Conservation (phyloP, 2,329 filamentous ascomycete genomes). For the Phialemoniopsis sp. region DNA sequence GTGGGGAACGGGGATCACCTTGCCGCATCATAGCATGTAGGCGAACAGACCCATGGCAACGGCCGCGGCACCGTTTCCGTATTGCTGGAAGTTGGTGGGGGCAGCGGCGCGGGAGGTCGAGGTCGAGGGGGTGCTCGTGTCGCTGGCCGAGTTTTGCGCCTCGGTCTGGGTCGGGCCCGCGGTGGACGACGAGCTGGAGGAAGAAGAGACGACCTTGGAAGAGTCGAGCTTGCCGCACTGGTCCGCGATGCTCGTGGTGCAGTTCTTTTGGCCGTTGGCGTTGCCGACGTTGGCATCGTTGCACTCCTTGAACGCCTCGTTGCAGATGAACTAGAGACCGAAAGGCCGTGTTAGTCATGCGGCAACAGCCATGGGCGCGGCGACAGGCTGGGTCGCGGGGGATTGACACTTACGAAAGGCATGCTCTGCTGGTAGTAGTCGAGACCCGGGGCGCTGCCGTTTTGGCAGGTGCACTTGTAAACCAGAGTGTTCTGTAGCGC, state of each 20-base stretch:
- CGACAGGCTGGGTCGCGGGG: no score
- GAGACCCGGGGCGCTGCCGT: constrained; percentile 44
- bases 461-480: constrained; percentile 46
- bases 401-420: constrained; percentile 30
- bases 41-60: constrained; percentile 49
- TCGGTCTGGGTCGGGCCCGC: constrained; percentile 16
- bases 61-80: constrained; percentile 41
- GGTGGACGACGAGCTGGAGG: constrained; percentile 14
- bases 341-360: constrained; percentile 8
- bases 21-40: constrained; percentile 38
- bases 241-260: constrained; percentile 39
- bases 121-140: constrained; percentile 11
- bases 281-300: constrained; percentile 35
- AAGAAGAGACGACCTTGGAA: constrained; percentile 22
- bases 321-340: constrained; percentile 42
- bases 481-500: constrained; percentile 31
- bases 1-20: not conserved
- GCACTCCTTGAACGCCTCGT: constrained; percentile 43
- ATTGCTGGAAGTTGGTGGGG: constrained; percentile 23
- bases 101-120: constrained; percentile 15
- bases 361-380: not conserved
- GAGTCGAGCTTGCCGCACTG: constrained; percentile 43
- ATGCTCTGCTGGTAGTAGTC: constrained; percentile 50
- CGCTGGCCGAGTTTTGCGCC: constrained; percentile 6
- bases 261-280: constrained; percentile 38